Evolutionary conservation across 768 basidiomycete genomes (phyloP).

Genomic region (Tricholoma hemisulphureum): DNA sequence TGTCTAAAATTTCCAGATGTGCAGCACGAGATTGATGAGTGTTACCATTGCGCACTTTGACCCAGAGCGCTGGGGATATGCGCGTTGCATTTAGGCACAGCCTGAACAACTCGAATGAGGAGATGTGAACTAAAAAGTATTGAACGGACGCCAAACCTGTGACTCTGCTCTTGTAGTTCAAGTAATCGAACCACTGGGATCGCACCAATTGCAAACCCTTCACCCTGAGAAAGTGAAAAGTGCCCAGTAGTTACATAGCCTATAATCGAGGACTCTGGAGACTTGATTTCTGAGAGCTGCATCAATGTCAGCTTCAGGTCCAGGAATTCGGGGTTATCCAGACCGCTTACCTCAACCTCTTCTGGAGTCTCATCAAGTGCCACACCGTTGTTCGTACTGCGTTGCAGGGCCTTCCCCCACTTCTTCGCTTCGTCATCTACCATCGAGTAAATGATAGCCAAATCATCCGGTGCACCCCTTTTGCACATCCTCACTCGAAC

Average conservation of each 20-base stretch:
- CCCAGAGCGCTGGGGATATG: slow-evolving; percentile 38
- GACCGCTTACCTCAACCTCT: slow-evolving; percentile 24
- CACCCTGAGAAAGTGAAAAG: slow-evolving; percentile 75
- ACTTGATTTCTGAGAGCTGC: slow-evolving; percentile 46
- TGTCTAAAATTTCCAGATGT: slow-evolving; percentile 33
- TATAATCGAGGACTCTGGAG: slow-evolving; percentile 50
- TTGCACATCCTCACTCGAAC: slow-evolving; percentile 61
- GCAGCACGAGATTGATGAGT: slow-evolving; percentile 55
- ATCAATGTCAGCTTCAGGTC: background rate
- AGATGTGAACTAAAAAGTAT: background rate
- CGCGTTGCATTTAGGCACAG: slow-evolving; percentile 26
- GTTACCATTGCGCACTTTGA: slow-evolving; percentile 65
- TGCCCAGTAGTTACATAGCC: slow-evolving; percentile 86
- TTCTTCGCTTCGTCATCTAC: slow-evolving; percentile 49
- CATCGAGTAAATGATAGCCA: slow-evolving; percentile 70
- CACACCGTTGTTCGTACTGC: slow-evolving; percentile 5
- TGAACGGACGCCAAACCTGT: slow-evolving; percentile 24
- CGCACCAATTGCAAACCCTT: slow-evolving; percentile 75
- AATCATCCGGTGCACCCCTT: slow-evolving; percentile 71
- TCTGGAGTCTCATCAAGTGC: slow-evolving; percentile 24
- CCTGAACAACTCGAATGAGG: slow-evolving; percentile 13
- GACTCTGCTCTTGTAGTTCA: slow-evolving; percentile 49
- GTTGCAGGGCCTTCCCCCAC: slow-evolving; percentile 41
- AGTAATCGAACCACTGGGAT: slow-evolving; percentile 57
- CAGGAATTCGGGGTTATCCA: background rate